A percentile compares a stretch with the other conserved stretches of the same genome.
phyloP scores from a whole-genome alignment of 176 grass and related monocot genomes.

The Triticum turgidum region DNA sequence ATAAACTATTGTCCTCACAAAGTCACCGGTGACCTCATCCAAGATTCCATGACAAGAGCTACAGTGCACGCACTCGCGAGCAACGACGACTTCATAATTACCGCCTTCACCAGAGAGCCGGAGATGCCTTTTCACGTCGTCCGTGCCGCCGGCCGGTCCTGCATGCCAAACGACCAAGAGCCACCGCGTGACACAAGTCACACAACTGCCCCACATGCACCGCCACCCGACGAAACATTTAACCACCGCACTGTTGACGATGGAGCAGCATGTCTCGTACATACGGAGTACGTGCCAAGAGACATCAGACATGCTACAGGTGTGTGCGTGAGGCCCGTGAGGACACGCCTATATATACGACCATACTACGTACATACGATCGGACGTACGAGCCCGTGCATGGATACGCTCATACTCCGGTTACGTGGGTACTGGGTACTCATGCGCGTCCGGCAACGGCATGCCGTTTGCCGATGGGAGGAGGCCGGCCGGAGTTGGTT shows the following conservation, averaged over 20 bases:
- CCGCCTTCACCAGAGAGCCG: not conserved
- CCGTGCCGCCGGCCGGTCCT: not conserved
- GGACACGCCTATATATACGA: not conserved
- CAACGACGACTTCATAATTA: not conserved
- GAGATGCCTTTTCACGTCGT: not conserved
- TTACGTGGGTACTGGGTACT: not conserved
- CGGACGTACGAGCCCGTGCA: too few species aligned
- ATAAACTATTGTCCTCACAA: not conserved
- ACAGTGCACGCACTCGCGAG: not conserved
- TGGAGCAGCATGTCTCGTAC: not conserved
- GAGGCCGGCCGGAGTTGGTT: constrained; percentile 11
- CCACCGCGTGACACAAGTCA: not conserved
- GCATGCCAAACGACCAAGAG: not conserved
- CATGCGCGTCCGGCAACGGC: not conserved
- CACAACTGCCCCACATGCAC: not conserved
- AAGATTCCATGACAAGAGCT: not conserved
- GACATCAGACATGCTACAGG: not conserved
- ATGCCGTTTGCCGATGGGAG: not conserved
- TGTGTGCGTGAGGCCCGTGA: not conserved
- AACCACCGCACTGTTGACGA: constrained; percentile 3
- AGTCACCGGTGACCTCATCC: constrained; percentile 9
- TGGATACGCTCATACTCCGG: not conserved
- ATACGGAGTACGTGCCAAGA: not conserved
- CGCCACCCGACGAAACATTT: constrained; percentile 10
- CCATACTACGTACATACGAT: not conserved